Evolutionary conservation across 2,329 filamentous ascomycete genomes (phyloP).

Genomic region (Colletotrichum sp.): DNA sequence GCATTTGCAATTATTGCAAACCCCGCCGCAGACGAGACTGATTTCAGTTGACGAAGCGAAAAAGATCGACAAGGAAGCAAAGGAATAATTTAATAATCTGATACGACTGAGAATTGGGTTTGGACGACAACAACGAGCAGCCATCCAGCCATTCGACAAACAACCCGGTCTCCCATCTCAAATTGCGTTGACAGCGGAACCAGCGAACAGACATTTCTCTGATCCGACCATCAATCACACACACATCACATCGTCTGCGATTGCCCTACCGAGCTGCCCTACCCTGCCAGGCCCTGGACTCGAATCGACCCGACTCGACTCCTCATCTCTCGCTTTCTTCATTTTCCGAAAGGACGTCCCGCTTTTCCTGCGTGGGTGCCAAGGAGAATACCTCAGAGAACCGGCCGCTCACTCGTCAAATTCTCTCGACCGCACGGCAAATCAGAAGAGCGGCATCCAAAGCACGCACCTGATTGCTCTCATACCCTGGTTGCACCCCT

Average conservation of each 20-base stretch:
- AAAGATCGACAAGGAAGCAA: constrained; percentile 16
- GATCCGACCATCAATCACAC: background rate
- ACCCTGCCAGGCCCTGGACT: background rate
- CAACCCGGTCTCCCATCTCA: constrained; percentile 18
- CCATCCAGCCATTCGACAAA: constrained; percentile 19
- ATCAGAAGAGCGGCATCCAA: constrained; percentile 11
- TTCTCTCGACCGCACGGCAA: background rate
- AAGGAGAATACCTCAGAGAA: constrained; percentile 4
- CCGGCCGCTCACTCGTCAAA: background rate
- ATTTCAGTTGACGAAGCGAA: background rate
- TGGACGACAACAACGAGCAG: background rate
- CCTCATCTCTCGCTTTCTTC: background rate
- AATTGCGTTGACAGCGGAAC: constrained; percentile 15
- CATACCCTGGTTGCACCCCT: background rate
- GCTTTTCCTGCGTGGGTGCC: constrained; percentile 6
- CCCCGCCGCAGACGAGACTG: background rate
- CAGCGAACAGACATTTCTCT: constrained; percentile 10
- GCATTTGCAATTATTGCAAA: constrained; percentile 8
- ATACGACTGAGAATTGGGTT: constrained; percentile 16
- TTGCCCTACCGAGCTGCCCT: background rate
- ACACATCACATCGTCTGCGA: background rate
- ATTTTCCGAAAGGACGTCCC: background rate
- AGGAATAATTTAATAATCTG: constrained; percentile 20
- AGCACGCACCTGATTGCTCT: background rate
- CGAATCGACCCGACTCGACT: background rate